phyloP scores from a whole-genome alignment of 345 rosid genomes.

The Luvunga scandens region DNA sequence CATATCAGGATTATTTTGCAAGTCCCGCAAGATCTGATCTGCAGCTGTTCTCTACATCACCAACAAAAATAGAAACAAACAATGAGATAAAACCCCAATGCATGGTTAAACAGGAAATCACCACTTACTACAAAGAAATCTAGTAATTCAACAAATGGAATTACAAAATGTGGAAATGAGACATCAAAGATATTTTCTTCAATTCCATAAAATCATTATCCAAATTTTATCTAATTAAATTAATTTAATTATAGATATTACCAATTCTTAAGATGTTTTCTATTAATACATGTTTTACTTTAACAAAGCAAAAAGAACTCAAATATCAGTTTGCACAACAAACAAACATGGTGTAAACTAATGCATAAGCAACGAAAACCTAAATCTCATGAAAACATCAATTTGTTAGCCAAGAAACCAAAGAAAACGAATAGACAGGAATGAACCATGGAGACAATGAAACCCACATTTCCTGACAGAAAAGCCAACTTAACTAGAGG shows the following conservation, averaged over 20 bases:
- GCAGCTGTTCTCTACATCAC: constrained; percentile 81
- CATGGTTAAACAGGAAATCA: not conserved
- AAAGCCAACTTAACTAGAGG: not conserved
- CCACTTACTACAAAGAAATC: constrained; percentile 1
- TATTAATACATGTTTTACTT: not conserved
- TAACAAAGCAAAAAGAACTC: not conserved
- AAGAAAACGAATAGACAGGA: not conserved
- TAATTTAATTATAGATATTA: not conserved
- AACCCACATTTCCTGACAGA: not conserved
- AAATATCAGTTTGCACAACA: not conserved
- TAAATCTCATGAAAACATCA: not conserved
- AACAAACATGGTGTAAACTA: not conserved
- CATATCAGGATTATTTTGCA: constrained; percentile 93
- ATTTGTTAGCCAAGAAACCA: not conserved
- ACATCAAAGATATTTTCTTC: not conserved
- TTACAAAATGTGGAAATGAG: not conserved
- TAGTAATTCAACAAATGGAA: not conserved
- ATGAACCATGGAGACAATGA: not conserved
- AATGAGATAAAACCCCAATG: not conserved
- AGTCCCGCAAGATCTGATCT: constrained; percentile 89
- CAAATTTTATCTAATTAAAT: not conserved
- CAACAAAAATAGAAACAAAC: constrained; percentile 14
- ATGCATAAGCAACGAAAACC: not conserved
- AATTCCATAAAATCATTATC: not conserved
- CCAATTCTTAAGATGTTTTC: not conserved